Evolutionary conservation across 108 stramenopile species (phyloP), one percentile per base, ranked within the genome.

Genomic region (Stephanodiscus minutulus): DNA sequence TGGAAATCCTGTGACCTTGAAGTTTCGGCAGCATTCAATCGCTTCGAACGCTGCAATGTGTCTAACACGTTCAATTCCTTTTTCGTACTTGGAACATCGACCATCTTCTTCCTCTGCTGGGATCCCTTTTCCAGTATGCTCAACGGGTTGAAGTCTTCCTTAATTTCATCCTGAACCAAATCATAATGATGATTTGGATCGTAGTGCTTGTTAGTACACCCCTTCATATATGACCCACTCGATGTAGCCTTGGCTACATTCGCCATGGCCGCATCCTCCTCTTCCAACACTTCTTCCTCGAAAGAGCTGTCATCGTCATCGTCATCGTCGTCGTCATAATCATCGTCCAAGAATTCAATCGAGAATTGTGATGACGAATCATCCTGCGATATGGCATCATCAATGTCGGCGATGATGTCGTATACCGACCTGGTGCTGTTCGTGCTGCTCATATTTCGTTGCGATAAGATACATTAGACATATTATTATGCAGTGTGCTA

Each of bases 261-360:
- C 57, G 15, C 13, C 8, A 58, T 7, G 1, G 57, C n/a, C 3
- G 36, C 33, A 33, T 58, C 33, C 57, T 35, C 33, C 57, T 58
- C 57, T n/a, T 58, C 35, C 57, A 58, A 58, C 57, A 58, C 29
- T 18, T 58, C 57, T 58, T 58, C 57, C 37, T 58, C 57, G 35
- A 58, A 58, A 20, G 57, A 58, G 15, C 24, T 52, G 54, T 25
- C 31, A 7, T 35, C 33, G 31, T 57, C 56, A 57, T 57, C 56
- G 29, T 49, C 48, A 49, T 49, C 48, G 7, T 52, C 22, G 7
- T 58, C 1, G 0, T 56, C 29, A 11, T 56, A 28, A 28, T 31
- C 7, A 10, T 56, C 28, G 28, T 28, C 55, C 12, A 12, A 37
- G 7, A 58, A 2, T 27, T 58, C 57, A 35, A 36, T 36, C 39